Percentiles rank a stretch among this genome's conserved stretches.
Evolutionary conservation across 805 yeast genomes (phyloP).

Genomic region (Saccharomycopsis sp.): DNA sequence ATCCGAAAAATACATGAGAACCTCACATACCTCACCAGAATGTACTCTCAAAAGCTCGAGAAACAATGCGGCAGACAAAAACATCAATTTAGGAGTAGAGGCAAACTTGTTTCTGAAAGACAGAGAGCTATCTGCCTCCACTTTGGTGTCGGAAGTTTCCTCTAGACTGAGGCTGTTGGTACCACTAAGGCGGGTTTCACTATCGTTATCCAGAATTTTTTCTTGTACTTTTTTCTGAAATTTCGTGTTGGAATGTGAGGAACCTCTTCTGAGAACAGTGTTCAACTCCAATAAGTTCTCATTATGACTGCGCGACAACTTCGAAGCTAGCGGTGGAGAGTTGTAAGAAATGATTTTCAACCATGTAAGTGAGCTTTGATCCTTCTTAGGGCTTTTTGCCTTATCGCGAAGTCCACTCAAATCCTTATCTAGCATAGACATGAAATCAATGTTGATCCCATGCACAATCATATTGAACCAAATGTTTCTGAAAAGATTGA

Average conservation of each 20-base stretch:
- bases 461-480: constrained; percentile 95
- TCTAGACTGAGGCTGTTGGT: neutral
- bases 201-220: constrained; percentile 1
- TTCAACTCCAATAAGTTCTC: constrained; percentile 91
- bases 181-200: neutral
- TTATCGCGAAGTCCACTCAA: too few species aligned
- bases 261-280: constrained; percentile 80
- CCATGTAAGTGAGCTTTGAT: constrained; percentile 22
- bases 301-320: constrained; percentile 66
- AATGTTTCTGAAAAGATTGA: constrained; percentile 66
- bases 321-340: constrained; percentile 84
- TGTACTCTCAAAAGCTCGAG: constrained; percentile 72
- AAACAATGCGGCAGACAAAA: constrained; percentile 71
- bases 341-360: constrained; percentile 64
- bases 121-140: neutral
- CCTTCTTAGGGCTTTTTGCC: constrained; percentile 6
- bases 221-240: constrained; percentile 59
- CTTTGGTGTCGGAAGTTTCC: neutral
- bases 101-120: constrained; percentile 11
- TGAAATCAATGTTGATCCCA: constrained; percentile 57
- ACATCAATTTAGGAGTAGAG: constrained; percentile 61
- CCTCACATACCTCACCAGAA: constrained; percentile 74
- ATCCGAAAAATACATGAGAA: constrained; percentile 74
- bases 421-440: neutral
- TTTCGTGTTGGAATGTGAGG: constrained; percentile 71